Conservation (phyloP, 2,329 filamentous ascomycete species). For the Pezicula carpinea region DNA sequence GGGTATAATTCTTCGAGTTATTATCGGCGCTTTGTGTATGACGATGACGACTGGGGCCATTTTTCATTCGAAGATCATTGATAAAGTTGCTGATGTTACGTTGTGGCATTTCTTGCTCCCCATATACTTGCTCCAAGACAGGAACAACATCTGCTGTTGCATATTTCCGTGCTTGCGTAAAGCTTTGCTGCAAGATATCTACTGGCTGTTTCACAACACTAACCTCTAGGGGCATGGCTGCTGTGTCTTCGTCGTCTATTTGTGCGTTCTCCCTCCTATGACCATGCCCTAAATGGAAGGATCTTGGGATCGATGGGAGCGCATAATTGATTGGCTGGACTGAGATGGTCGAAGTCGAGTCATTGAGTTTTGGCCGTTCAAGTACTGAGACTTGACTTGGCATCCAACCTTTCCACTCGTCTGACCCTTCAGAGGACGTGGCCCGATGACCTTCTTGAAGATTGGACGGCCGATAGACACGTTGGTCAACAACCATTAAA, state of each 20-base stretch:
- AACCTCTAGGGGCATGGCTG: constrained; percentile 9
- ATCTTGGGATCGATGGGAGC: constrained; percentile 24
- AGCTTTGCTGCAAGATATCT: constrained; percentile 16
- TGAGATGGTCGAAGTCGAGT: constrained; percentile 2
- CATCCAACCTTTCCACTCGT: constrained; percentile 52
- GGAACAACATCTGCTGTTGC: not conserved
- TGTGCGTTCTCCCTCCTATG: constrained; percentile 48
- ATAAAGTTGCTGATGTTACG: constrained; percentile 2
- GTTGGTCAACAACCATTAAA: constrained; percentile 30
- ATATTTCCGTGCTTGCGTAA: not conserved
- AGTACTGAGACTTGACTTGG: constrained; percentile 46
- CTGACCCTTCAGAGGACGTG: constrained; percentile 40
- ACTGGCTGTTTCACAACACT: constrained; percentile 18
- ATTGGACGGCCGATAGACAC: constrained; percentile 26
- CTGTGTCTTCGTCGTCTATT: constrained; percentile 36
- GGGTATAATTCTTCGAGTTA: not conserved
- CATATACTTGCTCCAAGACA: not conserved
- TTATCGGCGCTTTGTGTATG: not conserved
- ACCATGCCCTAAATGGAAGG: constrained; percentile 23
- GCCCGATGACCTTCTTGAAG: constrained; percentile 27
- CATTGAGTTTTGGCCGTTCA: constrained; percentile 29
- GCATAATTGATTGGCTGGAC: constrained; percentile 19
- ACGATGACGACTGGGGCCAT: not conserved
- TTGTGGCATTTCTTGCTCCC: not conserved
- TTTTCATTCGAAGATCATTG: not conserved